phyloP scores from a whole-genome alignment of 257 asterid genomes.

The Nicotiana tabacum region DNA sequence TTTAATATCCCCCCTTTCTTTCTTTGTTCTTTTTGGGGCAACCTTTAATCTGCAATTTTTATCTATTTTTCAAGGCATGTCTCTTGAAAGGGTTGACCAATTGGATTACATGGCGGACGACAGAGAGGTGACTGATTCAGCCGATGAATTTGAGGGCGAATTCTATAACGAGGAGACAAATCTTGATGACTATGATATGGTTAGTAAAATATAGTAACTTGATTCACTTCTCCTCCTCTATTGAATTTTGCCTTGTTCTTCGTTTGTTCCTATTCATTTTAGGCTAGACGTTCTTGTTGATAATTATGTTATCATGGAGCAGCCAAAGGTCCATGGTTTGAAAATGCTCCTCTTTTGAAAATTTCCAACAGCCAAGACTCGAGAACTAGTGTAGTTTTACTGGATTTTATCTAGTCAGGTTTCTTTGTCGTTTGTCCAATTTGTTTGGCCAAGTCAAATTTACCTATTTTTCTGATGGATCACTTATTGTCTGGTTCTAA shows the following conservation, averaged over 20 bases:
- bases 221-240: neutral
- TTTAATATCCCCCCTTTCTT: neutral
- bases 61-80: conserved; percentile 15
- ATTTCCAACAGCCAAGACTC: neutral
- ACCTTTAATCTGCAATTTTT: neutral
- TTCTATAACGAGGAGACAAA: conserved; percentile 33
- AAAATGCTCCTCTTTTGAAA: neutral
- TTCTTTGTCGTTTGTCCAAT: neutral
- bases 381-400: neutral
- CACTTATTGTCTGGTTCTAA: neutral
- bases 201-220: conserved; percentile 19
- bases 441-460: neutral
- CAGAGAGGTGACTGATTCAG: conserved; percentile 29
- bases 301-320: neutral
- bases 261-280: neutral
- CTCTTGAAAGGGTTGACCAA: conserved; percentile 29
- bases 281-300: neutral
- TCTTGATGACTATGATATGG: conserved; percentile 64
- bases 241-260: neutral
- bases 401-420: neutral
- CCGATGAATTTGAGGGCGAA: conserved; percentile 49
- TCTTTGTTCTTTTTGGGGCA: neutral
- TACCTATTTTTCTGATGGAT: neutral
- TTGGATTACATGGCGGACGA: conserved; percentile 39
- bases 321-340: neutral